phyloP scores from a whole-genome alignment of 352 stramenopile species.

The Thalassiosira exigua region DNA sequence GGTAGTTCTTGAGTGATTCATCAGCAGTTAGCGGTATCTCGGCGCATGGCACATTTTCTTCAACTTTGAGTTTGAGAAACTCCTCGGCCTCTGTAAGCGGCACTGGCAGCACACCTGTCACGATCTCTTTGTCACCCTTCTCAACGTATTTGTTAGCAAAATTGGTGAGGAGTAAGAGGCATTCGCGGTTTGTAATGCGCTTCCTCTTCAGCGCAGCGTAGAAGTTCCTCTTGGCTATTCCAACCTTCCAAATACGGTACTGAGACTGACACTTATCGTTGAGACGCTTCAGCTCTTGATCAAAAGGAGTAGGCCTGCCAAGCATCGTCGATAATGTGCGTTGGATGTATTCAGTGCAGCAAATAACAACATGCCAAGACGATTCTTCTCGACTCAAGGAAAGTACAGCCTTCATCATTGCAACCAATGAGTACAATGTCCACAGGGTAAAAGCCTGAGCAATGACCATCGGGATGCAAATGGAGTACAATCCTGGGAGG shows the following conservation, averaged over 20 bases:
- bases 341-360: conserved; percentile 21
- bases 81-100: conserved; percentile 3
- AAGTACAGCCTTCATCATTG: neutral
- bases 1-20: conserved; percentile 11
- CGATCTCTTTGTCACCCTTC: conserved; percentile 3
- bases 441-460: neutral
- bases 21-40: conserved; percentile 3
- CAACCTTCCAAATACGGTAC: conserved; percentile 8
- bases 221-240: conserved; percentile 5
- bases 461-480: neutral
- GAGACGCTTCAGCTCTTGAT: conserved; percentile 9
- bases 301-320: conserved; percentile 4
- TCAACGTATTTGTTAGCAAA: conserved; percentile 10
- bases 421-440: neutral
- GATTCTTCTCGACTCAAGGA: neutral
- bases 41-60: neutral
- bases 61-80: conserved; percentile 13
- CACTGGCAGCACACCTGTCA: neutral
- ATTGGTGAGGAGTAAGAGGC: conserved; percentile 6
- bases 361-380: conserved; percentile 2
- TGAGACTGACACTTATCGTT: neutral
- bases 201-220: conserved; percentile 18
- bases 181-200: conserved; percentile 4
- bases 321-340: conserved; percentile 1
- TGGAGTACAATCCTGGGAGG: neutral